Percentiles rank a stretch among this genome's conserved stretches.
phyloP scores from a whole-genome alignment of 148 eudicot species.

The Limonium bicolor region DNA sequence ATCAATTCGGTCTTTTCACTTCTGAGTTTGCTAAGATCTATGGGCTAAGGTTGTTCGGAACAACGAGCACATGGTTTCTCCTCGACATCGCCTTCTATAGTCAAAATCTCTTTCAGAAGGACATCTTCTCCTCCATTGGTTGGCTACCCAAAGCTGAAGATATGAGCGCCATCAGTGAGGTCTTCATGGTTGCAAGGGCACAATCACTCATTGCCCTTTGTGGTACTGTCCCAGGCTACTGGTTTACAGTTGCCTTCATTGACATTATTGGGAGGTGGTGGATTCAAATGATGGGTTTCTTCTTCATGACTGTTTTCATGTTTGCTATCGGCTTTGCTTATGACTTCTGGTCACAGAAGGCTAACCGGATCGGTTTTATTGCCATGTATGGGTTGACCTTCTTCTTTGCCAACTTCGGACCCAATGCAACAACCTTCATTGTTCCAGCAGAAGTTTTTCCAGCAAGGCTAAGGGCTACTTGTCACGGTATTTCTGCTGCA shows the following conservation, averaged over 20 bases:
- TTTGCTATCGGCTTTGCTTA: slow-evolving; percentile 54
- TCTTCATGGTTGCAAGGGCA: slow-evolving; percentile 35
- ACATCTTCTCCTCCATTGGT: slow-evolving; percentile 32
- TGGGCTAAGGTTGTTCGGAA: slow-evolving; percentile 46
- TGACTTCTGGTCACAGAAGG: slow-evolving; percentile 20
- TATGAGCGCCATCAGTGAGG: slow-evolving; percentile 52
- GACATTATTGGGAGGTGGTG: slow-evolving; percentile 40
- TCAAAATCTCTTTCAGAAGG: slow-evolving; percentile 63
- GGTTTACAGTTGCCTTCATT: slow-evolving; percentile 50
- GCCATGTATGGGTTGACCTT: slow-evolving; percentile 15
- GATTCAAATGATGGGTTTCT: slow-evolving; percentile 53
- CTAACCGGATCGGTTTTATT: slow-evolving; percentile 15
- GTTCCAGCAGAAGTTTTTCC: slow-evolving; percentile 20
- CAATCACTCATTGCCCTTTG: slow-evolving; percentile 49
- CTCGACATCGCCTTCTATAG: slow-evolving; percentile 68
- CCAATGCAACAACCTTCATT: slow-evolving; percentile 16
- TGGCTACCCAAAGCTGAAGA: slow-evolving; percentile 37
- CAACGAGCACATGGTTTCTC: slow-evolving; percentile 51
- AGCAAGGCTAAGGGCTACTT: slow-evolving; percentile 18
- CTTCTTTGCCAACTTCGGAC: slow-evolving; percentile 21
- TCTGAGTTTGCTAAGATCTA: slow-evolving; percentile 29
- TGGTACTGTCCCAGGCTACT: slow-evolving; percentile 62
- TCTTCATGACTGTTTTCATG: slow-evolving; percentile 73
- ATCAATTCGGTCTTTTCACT: slow-evolving; percentile 37
- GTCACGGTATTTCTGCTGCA: slow-evolving; percentile 15